phyloP scores from a whole-genome alignment of 1,139 yeast genomes.

The Candida sp. region DNA sequence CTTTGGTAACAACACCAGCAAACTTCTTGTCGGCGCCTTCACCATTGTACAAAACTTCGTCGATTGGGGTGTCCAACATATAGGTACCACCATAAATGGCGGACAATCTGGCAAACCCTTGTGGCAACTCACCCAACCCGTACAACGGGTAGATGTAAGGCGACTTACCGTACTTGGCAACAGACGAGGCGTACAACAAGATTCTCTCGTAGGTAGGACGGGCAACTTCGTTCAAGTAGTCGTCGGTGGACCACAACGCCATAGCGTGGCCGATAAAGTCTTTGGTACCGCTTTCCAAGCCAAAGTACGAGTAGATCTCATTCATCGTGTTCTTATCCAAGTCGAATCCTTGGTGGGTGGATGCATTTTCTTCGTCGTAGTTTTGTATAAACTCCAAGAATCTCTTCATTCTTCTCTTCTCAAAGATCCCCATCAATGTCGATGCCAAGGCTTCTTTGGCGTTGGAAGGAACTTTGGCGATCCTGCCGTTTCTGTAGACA shows the following conservation, averaged over 20 bases:
- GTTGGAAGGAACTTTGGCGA: conserved; percentile 94
- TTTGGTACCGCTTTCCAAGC: conserved; percentile 91
- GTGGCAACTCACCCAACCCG: conserved; percentile 98
- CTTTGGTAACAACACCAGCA: conserved; percentile 87
- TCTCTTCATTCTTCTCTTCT: conserved; percentile 93
- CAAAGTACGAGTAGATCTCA: conserved; percentile 87
- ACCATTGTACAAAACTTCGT: conserved; percentile 68
- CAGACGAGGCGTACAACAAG: conserved; percentile 84
- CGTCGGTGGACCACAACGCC: conserved; percentile 97
- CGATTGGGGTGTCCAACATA: conserved; percentile 97
- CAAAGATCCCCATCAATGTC: conserved; percentile 95
- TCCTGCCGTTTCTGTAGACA: conserved; percentile 89
- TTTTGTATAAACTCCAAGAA: conserved; percentile 88
- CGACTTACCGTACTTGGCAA: conserved; percentile 94
- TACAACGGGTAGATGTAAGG: conserved; percentile 96
- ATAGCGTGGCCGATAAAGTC: conserved; percentile 98
- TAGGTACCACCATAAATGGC: conserved; percentile 99
- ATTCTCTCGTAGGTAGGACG: conserved; percentile 92
- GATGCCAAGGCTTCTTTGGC: conserved; percentile 92
- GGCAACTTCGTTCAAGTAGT: conserved; percentile 87
- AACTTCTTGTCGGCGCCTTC: conserved; percentile 64
- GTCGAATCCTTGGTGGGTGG: conserved; percentile 88
- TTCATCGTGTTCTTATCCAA: conserved; percentile 92
- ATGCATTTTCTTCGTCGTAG: conserved; percentile 76
- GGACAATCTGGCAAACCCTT: conserved; percentile 95